phyloP scores from a whole-genome alignment of 306 rosid species.

The Gastrolobium bilobum region DNA sequence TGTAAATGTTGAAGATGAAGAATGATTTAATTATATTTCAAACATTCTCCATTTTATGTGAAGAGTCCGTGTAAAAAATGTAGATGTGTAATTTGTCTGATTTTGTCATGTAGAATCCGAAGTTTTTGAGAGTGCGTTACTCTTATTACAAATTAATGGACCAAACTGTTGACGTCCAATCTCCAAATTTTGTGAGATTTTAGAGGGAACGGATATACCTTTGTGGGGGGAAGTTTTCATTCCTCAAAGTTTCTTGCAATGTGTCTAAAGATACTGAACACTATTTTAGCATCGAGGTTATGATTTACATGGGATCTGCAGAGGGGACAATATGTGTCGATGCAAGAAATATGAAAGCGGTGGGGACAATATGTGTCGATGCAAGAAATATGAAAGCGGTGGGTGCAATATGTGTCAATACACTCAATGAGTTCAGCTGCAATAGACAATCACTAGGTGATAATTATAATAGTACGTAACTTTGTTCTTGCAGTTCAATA shows the following conservation, averaged over 20 bases:
- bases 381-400: conserved; percentile 59
- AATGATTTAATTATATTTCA: no score
- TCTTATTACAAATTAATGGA: no score
- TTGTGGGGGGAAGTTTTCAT: conserved; percentile 41
- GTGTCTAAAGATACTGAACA: conserved; percentile 8
- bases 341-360: conserved; percentile 59
- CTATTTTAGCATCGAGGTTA: background rate
- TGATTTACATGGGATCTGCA: conserved; percentile 53
- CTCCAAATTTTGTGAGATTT: conserved; percentile 11
- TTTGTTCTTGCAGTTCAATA: no score
- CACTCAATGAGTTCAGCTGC: no score
- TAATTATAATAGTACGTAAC: no score
- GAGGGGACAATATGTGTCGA: conserved; percentile 59
- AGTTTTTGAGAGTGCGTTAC: no score
- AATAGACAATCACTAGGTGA: no score
- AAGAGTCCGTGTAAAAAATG: no score
- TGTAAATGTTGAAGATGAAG: no score
- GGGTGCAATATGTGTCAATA: conserved; percentile 55
- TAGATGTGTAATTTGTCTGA: no score
- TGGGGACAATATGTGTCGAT: conserved; percentile 59
- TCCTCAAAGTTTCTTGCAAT: background rate
- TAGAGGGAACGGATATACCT: conserved; percentile 32
- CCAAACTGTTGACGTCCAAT: background rate
- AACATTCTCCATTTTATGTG: no score
- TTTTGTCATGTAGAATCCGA: no score